Percentiles rank a stretch among this genome's conserved stretches.
phyloP scores from a whole-genome alignment of 2,329 filamentous ascomycete species.

The Orbilia oligospora region DNA sequence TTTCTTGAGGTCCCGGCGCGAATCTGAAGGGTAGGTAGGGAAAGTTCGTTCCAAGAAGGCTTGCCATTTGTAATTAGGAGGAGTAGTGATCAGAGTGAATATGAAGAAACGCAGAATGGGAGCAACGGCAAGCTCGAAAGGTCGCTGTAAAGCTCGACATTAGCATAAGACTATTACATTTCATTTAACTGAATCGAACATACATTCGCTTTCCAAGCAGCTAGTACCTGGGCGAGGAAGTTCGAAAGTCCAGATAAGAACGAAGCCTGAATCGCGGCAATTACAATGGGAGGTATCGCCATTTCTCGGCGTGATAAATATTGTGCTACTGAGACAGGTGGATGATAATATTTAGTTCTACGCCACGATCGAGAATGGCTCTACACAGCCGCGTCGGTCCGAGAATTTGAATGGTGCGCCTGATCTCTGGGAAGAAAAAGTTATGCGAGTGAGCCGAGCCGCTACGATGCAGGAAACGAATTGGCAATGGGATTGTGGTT shows the following conservation, averaged over 20 bases:
- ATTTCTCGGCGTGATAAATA: conserved; percentile 25
- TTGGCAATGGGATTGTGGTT: conserved; percentile 20
- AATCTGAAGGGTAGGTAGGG: conserved; percentile 68
- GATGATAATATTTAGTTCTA: conserved; percentile 7
- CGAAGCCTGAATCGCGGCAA: conserved; percentile 72
- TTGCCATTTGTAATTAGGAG: conserved; percentile 75
- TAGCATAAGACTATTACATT: conserved; percentile 4
- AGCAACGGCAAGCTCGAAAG: conserved; percentile 69
- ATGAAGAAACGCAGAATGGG: conserved; percentile 73
- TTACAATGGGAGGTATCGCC: conserved; percentile 68
- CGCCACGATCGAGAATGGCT: conserved; percentile 11
- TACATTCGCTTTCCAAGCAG: conserved; percentile 70
- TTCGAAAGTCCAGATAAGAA: conserved; percentile 72
- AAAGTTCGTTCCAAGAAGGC: conserved; percentile 72
- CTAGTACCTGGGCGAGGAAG: conserved; percentile 72
- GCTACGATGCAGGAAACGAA: conserved; percentile 19
- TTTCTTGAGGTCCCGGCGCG: conserved; percentile 44
- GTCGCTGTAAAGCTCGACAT: conserved; percentile 64
- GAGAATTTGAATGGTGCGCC: conserved; percentile 11
- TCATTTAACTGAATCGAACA: conserved; percentile 8
- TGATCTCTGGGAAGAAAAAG: conserved; percentile 5
- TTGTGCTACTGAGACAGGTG: background rate
- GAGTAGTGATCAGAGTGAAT: conserved; percentile 72
- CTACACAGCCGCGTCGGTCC: conserved; percentile 19
- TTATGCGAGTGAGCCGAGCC: conserved; percentile 18